phyloP scores from a whole-genome alignment of 257 asterid genomes.

The Ballota nigra region DNA sequence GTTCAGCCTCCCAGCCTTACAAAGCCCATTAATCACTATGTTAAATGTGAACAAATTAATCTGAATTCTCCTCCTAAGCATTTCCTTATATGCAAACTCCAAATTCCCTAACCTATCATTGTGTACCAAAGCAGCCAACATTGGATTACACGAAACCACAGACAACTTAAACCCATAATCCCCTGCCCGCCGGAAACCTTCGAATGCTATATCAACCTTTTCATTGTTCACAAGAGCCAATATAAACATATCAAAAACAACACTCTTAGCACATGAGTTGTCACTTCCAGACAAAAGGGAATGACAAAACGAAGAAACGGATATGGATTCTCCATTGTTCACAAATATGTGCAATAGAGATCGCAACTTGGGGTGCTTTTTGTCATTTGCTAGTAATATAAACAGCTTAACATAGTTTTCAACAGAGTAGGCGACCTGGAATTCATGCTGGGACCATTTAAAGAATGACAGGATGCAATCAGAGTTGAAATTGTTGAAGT shows the following conservation, averaged over 20 bases:
- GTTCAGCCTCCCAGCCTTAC: slow-evolving; percentile 77
- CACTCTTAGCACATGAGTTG: slow-evolving; percentile 48
- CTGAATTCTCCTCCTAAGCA: slow-evolving; percentile 66
- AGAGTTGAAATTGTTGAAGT: slow-evolving; percentile 32
- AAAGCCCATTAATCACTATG: slow-evolving; percentile 64
- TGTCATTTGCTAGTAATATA: slow-evolving; percentile 50
- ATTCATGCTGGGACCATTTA: slow-evolving; percentile 61
- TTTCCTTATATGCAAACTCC: slow-evolving; percentile 68
- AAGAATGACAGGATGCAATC: slow-evolving; percentile 48
- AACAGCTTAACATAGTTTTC: slow-evolving; percentile 46
- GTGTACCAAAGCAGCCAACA: slow-evolving; percentile 54
- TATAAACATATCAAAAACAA: slow-evolving; percentile 61
- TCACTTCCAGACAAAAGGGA: slow-evolving; percentile 47
- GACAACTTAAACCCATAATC: slow-evolving; percentile 73
- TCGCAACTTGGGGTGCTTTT: slow-evolving; percentile 59
- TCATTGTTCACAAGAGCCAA: slow-evolving; percentile 46
- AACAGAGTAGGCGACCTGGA: slow-evolving; percentile 40
- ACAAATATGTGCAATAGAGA: slow-evolving; percentile 54
- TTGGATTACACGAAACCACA: slow-evolving; percentile 50
- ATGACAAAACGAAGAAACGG: slow-evolving; percentile 55
- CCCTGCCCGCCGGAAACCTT: slow-evolving; percentile 74
- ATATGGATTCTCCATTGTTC: slow-evolving; percentile 30
- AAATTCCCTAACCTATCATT: slow-evolving; percentile 41
- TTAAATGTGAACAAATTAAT: slow-evolving; percentile 54
- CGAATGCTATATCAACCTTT: slow-evolving; percentile 54